Evolutionary conservation across 345 rosid species (phyloP), one percentile per base, ranked within the genome.

Genomic region (Acer yangbiense): DNA sequence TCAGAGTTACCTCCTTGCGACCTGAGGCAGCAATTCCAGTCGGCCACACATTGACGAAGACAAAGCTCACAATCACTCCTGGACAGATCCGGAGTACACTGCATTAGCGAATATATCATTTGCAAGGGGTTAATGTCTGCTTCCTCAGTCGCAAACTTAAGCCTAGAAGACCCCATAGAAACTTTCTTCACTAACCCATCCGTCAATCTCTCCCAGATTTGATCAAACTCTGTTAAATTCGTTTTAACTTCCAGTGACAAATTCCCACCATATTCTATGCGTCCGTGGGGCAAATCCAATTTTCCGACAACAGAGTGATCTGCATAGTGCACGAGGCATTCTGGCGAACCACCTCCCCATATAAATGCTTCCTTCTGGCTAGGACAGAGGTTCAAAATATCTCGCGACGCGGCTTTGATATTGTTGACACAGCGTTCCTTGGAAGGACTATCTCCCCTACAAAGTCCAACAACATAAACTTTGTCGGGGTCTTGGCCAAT

Each of bases 31-130:
- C 82, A 76, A 0, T 16, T 67, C 14, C 67, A 86, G 11, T 43
- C 65, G 13, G 3, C 25, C 2, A 80, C 80, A 44, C 52, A 74
- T 64, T 65, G 39, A 65, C 46, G 16, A 5, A 91, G 62, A 67
- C 93, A 89, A 54, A 2, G 0, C 0, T 12, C 41, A 25, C 91
- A 89, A 50, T 83, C 85, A 46, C 23, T 29, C 13, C 57, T 39
- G 0, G 89, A 82, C 16, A 89, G 5, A 74, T 91, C 95, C 9
- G 93, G 88, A 6, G 87, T 82, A 73, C 94, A 91, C 44, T 87
- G 90, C 85, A 80, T 78, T 67, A 89, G 8, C 41, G 82, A 80
- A 62, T 83, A 86, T 16, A 86, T 78, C 12, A 69, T 88, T 6
- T 61, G 6, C 10, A 2, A 35, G 10, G 41, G 23, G 9, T 79